A percentile compares a stretch with the other conserved stretches of the same genome.
These are phyloP conservation scores for Gossypium herbaceum DNA, from an alignment of 345 rosid species.

Conservation along the genomic window DNA sequence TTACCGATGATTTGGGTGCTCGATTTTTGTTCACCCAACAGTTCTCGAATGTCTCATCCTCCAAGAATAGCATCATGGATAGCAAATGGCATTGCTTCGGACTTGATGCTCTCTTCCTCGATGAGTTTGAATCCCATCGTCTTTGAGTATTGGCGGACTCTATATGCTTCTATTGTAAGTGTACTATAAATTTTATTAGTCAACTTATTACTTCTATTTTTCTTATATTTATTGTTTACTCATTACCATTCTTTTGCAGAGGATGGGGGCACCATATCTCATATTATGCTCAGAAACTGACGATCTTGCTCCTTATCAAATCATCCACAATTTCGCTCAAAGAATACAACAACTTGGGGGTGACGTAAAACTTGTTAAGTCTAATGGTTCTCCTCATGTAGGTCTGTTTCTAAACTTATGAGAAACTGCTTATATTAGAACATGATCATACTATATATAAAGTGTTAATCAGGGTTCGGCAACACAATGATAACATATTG, in stretches of 20 bases:
- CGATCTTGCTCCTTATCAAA: slow-evolving; percentile 73
- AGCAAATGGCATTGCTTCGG: slow-evolving; percentile 69
- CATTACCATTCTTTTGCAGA: slow-evolving; percentile 37
- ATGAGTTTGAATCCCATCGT: slow-evolving; percentile 77
- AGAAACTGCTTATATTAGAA: not conserved
- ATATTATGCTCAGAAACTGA: slow-evolving; percentile 76
- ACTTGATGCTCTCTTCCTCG: slow-evolving; percentile 81
- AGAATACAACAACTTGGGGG: slow-evolving; percentile 73
- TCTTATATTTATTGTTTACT: slow-evolving; percentile 14
- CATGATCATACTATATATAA: not conserved
- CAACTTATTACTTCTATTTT: not conserved
- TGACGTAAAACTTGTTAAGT: slow-evolving; percentile 69
- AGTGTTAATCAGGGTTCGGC: not conserved
- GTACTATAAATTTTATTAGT: not conserved
- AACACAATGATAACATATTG: not conserved
- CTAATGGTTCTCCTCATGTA: slow-evolving; percentile 84
- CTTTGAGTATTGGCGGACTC: slow-evolving; percentile 92
- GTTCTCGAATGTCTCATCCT: slow-evolving; percentile 61
- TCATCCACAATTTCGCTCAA: slow-evolving; percentile 63
- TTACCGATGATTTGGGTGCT: slow-evolving; percentile 75
- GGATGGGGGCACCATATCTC: slow-evolving; percentile 72
- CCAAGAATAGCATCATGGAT: slow-evolving; percentile 68
- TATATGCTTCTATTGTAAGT: slow-evolving; percentile 85
- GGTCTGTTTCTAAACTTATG: slow-evolving; percentile 47
- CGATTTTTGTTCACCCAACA: slow-evolving; percentile 71